These are phyloP conservation scores for Biancaea sappan DNA, from an alignment of 306 rosid genomes.

Conservation along the genomic window DNA sequence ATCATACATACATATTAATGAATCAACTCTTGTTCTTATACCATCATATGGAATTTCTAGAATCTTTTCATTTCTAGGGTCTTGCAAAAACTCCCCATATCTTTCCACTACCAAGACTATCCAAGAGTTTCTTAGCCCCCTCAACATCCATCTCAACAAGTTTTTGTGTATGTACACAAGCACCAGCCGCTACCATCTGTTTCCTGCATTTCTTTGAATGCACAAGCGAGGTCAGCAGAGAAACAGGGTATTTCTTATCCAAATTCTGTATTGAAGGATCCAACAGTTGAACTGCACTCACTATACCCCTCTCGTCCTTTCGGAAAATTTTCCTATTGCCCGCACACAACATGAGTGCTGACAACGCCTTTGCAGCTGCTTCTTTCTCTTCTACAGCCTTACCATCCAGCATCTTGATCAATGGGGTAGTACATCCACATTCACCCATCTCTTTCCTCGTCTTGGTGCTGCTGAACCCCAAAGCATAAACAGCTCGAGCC, in stretches of 20 bases:
- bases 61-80: constrained; percentile 45
- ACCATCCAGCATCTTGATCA: constrained; percentile 90
- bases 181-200: constrained; percentile 84
- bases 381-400: constrained; percentile 85
- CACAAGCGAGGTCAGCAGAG: constrained; percentile 58
- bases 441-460: constrained; percentile 85
- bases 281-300: constrained; percentile 68
- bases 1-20: constrained; percentile 50
- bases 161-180: constrained; percentile 64
- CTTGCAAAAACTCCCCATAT: constrained; percentile 91
- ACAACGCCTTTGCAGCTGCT: constrained; percentile 77
- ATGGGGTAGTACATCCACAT: constrained; percentile 56
- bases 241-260: constrained; percentile 81
- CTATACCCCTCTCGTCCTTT: constrained; percentile 70
- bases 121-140: constrained; percentile 85
- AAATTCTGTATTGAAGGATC: constrained; percentile 69
- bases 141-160: constrained; percentile 73
- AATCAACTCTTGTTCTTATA: constrained; percentile 34
- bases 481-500: constrained; percentile 64
- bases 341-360: constrained; percentile 44
- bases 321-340: constrained; percentile 63
- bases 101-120: constrained; percentile 82
- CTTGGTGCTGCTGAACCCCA: constrained; percentile 59
- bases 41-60: constrained; percentile 27
- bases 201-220: constrained; percentile 75